A percentile compares a stretch with the other conserved stretches of the same genome.
Conservation (phyloP, 495 filamentous ascomycete genomes). For the Chlorociboria aeruginascens region DNA sequence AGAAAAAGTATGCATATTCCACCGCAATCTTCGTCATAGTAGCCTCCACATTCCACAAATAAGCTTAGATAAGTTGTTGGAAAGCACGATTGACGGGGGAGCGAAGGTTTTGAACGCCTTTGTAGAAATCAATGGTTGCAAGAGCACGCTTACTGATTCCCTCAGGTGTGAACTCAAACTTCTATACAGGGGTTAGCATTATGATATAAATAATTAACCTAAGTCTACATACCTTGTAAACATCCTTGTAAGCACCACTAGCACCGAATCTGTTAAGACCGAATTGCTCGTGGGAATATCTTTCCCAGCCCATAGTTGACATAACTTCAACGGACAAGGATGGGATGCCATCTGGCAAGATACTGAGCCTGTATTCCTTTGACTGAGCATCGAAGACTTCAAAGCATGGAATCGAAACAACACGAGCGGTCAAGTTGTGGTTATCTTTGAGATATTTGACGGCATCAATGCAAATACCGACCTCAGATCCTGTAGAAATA, state of each 20-base stretch:
- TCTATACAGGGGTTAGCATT: constrained; percentile 41
- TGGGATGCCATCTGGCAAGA: constrained; percentile 90
- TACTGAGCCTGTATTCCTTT: constrained; percentile 86
- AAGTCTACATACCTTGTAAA: constrained; percentile 66
- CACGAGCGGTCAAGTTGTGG: constrained; percentile 75
- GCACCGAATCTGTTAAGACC: constrained; percentile 98
- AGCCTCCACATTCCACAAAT: no score
- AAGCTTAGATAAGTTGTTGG: constrained; percentile 62
- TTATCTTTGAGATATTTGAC: constrained; percentile 75
- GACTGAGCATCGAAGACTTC: constrained; percentile 92
- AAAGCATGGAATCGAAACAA: constrained; percentile 93
- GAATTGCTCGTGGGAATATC: constrained; percentile 98
- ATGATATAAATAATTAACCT: neutral
- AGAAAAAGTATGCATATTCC: no score
- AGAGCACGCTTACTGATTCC: constrained; percentile 90
- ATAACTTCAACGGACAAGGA: constrained; percentile 88
- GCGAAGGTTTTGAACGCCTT: constrained; percentile 75
- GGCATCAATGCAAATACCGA: constrained; percentile 84
- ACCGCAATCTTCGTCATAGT: no score
- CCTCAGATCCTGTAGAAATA: constrained; percentile 92
- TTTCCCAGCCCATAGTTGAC: constrained; percentile 91
- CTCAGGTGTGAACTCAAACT: constrained; percentile 98
- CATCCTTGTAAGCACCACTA: constrained; percentile 91
- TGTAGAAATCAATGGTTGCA: constrained; percentile 92
- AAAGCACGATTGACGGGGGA: constrained; percentile 94